A percentile compares a stretch with the other conserved stretches of the same genome.
Evolutionary conservation across 371 early-diverging fungal genomes (phyloP).

Genomic region (Neoconidiobolus thromboides): DNA sequence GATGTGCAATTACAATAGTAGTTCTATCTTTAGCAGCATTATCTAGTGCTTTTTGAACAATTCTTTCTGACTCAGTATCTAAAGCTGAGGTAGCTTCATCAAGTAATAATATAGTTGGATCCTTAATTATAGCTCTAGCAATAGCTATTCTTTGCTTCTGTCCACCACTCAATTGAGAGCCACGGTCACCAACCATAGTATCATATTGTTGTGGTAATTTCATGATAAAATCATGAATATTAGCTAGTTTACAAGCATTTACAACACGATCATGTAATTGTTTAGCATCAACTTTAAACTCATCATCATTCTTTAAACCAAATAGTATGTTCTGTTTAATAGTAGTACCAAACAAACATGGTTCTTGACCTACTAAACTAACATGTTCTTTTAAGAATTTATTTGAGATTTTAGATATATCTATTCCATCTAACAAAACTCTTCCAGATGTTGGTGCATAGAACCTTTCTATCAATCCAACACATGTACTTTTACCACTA

Average conservation of each 20-base stretch:
- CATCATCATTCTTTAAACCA: constrained; percentile 29
- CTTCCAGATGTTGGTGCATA: constrained; percentile 41
- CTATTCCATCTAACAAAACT: constrained; percentile 45
- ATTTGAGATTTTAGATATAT: constrained; percentile 38
- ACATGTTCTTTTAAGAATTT: constrained; percentile 40
- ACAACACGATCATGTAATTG: constrained; percentile 28
- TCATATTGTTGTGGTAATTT: constrained; percentile 53
- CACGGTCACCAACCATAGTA: constrained; percentile 42
- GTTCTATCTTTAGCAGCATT: constrained; percentile 54
- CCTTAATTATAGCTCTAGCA: constrained; percentile 58
- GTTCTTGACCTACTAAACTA: constrained; percentile 77
- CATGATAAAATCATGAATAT: constrained; percentile 51
- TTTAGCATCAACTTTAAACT: constrained; percentile 7
- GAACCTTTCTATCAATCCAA: constrained; percentile 43
- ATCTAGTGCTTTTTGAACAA: constrained; percentile 67
- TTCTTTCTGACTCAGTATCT: constrained; percentile 61
- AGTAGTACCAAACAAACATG: constrained; percentile 51
- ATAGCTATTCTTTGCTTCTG: constrained; percentile 44
- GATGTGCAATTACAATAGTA: constrained; percentile 86
- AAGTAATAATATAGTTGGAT: constrained; percentile 51
- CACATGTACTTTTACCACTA: constrained; percentile 49
- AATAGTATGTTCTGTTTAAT: constrained; percentile 63
- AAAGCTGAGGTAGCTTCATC: constrained; percentile 79
- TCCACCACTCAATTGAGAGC: constrained; percentile 26
- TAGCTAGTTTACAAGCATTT: constrained; percentile 37